Evolutionary conservation across 108 stramenopile species (phyloP), one percentile per base, ranked within the genome.

Genomic region (Cyclotella choctawhatcheeana): DNA sequence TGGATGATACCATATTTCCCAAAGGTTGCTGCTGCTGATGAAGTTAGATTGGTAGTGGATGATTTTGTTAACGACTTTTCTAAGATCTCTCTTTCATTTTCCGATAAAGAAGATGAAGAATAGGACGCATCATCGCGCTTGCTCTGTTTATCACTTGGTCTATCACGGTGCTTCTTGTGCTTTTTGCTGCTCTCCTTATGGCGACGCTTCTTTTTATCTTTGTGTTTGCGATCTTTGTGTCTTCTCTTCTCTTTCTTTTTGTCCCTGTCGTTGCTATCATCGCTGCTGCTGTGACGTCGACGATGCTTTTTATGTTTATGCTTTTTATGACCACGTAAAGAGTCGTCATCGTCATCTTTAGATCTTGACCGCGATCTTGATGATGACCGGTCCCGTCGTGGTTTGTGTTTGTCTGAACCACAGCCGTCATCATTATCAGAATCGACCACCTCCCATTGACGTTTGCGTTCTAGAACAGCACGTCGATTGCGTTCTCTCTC

Each of bases 1-100:
- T 84, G 79, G 30, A 97, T 69, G 21, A 98, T 88, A 2, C 98
- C 98, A 59, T 93, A 92, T 66, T 92, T 88, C 44, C 97, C 97
- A 86, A 96, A 98, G 83, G 83, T 27, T 21, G 69, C 58, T 22
- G 69, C 58, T 22, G 56, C 58, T 18, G 50, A 5, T 14, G 48
- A 61, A 53, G 64, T 54, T 22, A 29, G 31, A 33, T 64, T 40
- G 45, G 10, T 31, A 13, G 61, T 29, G 20, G 43, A 30, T 55
- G 82, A 51, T 30, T 59, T 74, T 66, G 67, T 20, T 48, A 30
- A 69, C 47, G 64, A 71, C 10, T 56, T 71, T 17, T 72, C 31
- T 20, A 83, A 71, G 30, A 77, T 63, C 33, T 84, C 56, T n/a
- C 76, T 69, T 34, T 77, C 76, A 26, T 58, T 71, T 17, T 77